These are phyloP conservation scores for Chlorella sp. DNA, from an alignment of 139 green algal species.

Conservation along the genomic window DNA sequence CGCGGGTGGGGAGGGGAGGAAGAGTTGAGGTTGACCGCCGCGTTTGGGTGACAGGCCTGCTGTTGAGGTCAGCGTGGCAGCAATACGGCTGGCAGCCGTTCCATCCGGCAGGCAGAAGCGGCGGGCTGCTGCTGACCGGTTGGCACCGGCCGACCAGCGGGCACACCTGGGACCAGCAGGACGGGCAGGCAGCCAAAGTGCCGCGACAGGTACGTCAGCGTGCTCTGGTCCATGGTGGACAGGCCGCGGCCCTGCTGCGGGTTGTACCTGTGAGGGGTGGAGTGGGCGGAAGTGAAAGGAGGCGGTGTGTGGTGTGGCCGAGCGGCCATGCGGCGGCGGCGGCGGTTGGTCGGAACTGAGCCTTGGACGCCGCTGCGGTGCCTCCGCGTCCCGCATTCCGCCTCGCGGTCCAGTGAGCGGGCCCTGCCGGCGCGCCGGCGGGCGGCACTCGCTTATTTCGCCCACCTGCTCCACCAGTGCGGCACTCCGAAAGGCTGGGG, in stretches of 20 bases:
- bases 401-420: neutral
- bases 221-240: constrained; percentile 24
- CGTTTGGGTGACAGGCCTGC: too few relatives aligned
- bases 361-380: neutral
- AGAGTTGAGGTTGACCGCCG: neutral
- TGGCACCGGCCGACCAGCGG: too few relatives aligned
- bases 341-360: neutral
- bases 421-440: neutral
- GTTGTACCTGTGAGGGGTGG: neutral
- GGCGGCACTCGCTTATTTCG: neutral
- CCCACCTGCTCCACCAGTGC: neutral
- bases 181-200: neutral
- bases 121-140: too few relatives aligned
- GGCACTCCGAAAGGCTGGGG: neutral
- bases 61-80: neutral
- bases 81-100: too few relatives aligned
- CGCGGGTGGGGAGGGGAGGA: neutral
- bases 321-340: neutral
- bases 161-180: constrained; percentile 7
- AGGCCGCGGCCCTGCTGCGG: constrained; percentile 6
- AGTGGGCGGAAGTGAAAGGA: neutral
- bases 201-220: constrained; percentile 1
- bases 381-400: neutral
- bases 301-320: neutral
- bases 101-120: too few relatives aligned